Evolutionary conservation across 495 filamentous ascomycete species (phyloP), one percentile per base, ranked within the genome.

Genomic region (Podospora tetraspora): DNA sequence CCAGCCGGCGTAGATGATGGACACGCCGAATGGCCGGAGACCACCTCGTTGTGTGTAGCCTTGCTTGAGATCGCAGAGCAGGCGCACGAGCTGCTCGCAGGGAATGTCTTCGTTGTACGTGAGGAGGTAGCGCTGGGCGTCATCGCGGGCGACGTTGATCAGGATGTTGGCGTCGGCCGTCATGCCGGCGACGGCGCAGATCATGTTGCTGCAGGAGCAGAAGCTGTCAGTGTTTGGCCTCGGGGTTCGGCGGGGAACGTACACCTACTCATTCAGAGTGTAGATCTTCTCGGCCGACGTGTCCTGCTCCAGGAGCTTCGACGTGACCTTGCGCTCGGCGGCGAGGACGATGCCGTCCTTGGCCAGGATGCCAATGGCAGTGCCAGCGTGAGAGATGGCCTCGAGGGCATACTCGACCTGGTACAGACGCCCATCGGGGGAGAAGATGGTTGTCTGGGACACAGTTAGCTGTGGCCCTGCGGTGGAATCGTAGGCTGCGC

Each of bases 101-200:
- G 95, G 95, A 74, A 99, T 99, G 76, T 99, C 95, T 88, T 97
- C 92, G 85, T 97, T 96, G 88, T 98, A 99, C 69, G 95, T 99
- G 66, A 95, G 88, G 77, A 99, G 95, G 81, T 98, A 98, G 70
- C 89, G 88, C 82, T 99, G 95, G 68, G 95, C 96, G 75, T 90
- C 90, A 87, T 96, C 92, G 70, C 95, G 93, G 80, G 95, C 95
- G 82, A 92, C 97, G 86, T 98, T 98, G 89, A 99, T 98, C 73
- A 99, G 90, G 81, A 99, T 99, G 84, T 99, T 99, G 72, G 95
- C 95, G 79, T 99, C 95, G 77, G 95, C 94, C 61, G 93, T 98
- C 95, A 98, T 97, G 82, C 95, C 95, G 71, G 95, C 95, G 66
- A 99, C 95, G 66, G 95, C 95, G 84, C 94, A 97, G 79, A 99